phyloP scores from a whole-genome alignment of 1,284 basidiomycete species.

The Apiotrichum siamense region DNA sequence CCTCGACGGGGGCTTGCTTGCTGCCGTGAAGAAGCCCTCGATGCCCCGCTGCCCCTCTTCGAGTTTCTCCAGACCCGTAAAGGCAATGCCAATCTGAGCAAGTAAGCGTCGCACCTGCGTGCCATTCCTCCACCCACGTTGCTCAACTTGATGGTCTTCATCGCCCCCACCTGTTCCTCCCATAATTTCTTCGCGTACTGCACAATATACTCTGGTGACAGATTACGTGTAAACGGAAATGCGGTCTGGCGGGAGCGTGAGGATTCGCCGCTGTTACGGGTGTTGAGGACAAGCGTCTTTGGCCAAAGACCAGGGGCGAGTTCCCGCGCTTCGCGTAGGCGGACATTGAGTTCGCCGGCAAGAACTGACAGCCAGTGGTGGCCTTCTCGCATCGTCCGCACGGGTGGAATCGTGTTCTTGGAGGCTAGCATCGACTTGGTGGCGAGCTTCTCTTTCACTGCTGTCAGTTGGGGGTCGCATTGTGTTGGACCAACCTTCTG shows the following conservation, averaged over 20 bases:
- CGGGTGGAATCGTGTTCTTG: slow-evolving; percentile 76
- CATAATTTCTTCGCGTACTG: slow-evolving; percentile 76
- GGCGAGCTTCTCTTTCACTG: slow-evolving; percentile 78
- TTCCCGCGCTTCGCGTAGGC: slow-evolving; percentile 75
- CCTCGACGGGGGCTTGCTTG: background rate
- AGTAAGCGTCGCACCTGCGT: background rate
- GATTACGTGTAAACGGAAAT: slow-evolving; percentile 69
- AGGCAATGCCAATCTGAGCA: slow-evolving; percentile 62
- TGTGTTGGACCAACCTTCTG: slow-evolving; percentile 59
- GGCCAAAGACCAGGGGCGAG: slow-evolving; percentile 77
- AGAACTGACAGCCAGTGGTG: slow-evolving; percentile 86
- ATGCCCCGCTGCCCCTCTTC: slow-evolving; percentile 81
- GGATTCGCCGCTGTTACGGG: slow-evolving; percentile 61
- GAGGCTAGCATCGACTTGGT: slow-evolving; percentile 89
- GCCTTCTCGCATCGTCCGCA: slow-evolving; percentile 66
- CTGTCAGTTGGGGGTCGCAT: background rate
- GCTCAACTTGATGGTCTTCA: slow-evolving; percentile 71
- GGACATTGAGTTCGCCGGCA: slow-evolving; percentile 77
- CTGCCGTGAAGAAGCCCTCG: slow-evolving; percentile 72
- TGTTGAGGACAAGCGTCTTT: slow-evolving; percentile 75
- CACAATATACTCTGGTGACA: slow-evolving; percentile 71
- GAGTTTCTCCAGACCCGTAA: slow-evolving; percentile 71
- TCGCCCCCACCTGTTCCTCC: slow-evolving; percentile 57
- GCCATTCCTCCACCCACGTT: slow-evolving; percentile 43
- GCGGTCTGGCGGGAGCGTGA: slow-evolving; percentile 69